Base-by-base conservation (phyloP, 306 rosid species). In the Fragaria ananassa region DNA sequence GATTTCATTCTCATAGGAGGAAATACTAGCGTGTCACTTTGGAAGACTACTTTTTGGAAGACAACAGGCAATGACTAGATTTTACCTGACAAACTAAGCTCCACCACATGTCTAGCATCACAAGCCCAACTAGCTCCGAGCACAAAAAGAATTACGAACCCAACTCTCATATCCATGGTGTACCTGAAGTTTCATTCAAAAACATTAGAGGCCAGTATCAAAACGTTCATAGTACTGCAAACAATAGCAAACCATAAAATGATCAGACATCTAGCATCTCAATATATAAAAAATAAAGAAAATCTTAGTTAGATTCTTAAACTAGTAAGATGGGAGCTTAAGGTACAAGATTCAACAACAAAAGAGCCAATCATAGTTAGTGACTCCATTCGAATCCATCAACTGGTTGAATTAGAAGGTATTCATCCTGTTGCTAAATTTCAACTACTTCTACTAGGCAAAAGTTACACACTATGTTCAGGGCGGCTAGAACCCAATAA, bases 51-150 rank as follows among this genome's bases (percentile, higher is more conserved):
- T 8, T 0, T 65, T 35, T 65, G 11, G 41, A 62, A 9, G 47
- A 35, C 68, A 35, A 17, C 1, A 5, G 1, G 31, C 29, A 66
- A 64, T 10, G 50, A 41, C 19, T 21, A 41, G 10, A 44, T 5
- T 63, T 60, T 60, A 80, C 82, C 79, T 47, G 71, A 31, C 1
- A 77, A 49, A 50, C 53, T 29, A 18, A 67, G 81, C 31, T 65
- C 70, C 35, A 31, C 45, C 25, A 72, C 57, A 29, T 77, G 79
- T 75, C 83, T 85, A 74, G 94, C 88, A 76, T 85, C 83, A 83
- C 90, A 86, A 71, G 68, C 76, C 89, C 90, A 90, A 75, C 86
- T 75, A 80, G 86, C 86, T 79, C 81, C 86, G 74, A 90, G 71
- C 70, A 89, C 37, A 72, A 86, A 68, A 37, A 91, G 80, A 82